Evolutionary conservation across 2,329 filamentous ascomycete genomes (phyloP).

Genomic region (Xylaria sp.): DNA sequence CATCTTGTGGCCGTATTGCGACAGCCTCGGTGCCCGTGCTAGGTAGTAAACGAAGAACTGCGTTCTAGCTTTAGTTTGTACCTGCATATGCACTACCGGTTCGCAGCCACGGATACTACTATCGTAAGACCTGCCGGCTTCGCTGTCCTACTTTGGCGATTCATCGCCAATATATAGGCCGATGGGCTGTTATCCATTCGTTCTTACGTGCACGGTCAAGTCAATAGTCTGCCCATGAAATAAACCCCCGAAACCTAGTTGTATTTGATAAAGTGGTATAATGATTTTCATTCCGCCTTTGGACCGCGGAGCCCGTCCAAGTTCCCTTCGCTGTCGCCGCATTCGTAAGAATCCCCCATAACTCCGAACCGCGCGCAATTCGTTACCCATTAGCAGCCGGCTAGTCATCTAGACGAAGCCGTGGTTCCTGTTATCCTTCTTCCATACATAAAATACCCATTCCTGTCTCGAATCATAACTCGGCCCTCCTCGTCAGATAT

Average conservation of each 20-base stretch:
- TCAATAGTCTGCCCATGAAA: background rate
- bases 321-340: constrained; percentile 8
- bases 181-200: background rate
- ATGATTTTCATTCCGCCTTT: constrained; percentile 19
- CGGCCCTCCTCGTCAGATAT: background rate
- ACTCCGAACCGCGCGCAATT: constrained; percentile 11
- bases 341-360: constrained; percentile 12
- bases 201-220: background rate
- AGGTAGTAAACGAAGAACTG: constrained; percentile 13
- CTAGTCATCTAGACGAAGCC: constrained; percentile 37
- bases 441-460: constrained; percentile 7
- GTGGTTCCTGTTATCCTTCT: constrained; percentile 7
- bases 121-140: constrained; percentile 14
- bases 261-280: constrained; percentile 15
- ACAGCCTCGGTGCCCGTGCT: constrained; percentile 12
- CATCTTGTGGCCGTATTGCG: constrained; percentile 20
- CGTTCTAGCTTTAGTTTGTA: background rate
- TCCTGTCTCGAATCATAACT: constrained; percentile 4
- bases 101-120: constrained; percentile 1
- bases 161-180: no score
- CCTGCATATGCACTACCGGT: background rate
- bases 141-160: background rate
- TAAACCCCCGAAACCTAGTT: background rate
- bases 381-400: constrained; percentile 10
- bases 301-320: constrained; percentile 6